Evolutionary conservation across 2,329 filamentous ascomycete species (phyloP), one percentile per base, ranked within the genome.

Genomic region (Claviceps humidiphila): DNA sequence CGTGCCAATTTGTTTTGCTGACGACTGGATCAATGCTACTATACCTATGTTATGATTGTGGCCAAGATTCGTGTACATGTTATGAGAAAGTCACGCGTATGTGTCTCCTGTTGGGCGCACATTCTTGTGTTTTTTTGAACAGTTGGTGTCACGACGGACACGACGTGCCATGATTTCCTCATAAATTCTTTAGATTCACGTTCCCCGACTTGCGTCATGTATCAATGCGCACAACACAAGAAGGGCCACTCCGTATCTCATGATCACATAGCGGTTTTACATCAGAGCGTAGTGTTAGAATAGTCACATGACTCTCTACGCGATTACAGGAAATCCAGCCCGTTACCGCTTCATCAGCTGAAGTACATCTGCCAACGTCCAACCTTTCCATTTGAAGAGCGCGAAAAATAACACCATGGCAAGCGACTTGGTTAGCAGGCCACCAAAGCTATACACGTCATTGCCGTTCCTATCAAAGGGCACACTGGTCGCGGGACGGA

Each of bases 401-500:
- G 51, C 51, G 3, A 55, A 34, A 22, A 55, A 48, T 13, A 53
- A 24, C 30, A 53, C 43, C 3, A 37, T 44, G 37, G 50, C 30
- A n/a, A 52, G 17, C 13, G 53, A 51, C 51, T 55, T 55, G 39
- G 53, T 39, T 26, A 55, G 38, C 26, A 51, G 16, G 6, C 48
- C 34, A 14, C 51, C 30, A 11, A 53, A 38, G 8, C 48, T 46
- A 14, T 20, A n/a, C 13, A 53, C 41, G 11, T 51, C 48, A 16
- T 55, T 49, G 39, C 53, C 53, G n/a, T 55, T 45, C 20, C 53
- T 53, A 22, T 55, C 50, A 34, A 55, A 55, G 1, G 53, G 45
- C 22, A 55, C 53, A 30, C 43, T 55, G 20, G 43, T 46, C 45
- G 51, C 51, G 16, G 30, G 38, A 5, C 53, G 51, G 1, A 51